These are phyloP conservation scores for Kwoniella mangroviensis DNA, from an alignment of 768 basidiomycete species.

Conservation along the genomic window DNA sequence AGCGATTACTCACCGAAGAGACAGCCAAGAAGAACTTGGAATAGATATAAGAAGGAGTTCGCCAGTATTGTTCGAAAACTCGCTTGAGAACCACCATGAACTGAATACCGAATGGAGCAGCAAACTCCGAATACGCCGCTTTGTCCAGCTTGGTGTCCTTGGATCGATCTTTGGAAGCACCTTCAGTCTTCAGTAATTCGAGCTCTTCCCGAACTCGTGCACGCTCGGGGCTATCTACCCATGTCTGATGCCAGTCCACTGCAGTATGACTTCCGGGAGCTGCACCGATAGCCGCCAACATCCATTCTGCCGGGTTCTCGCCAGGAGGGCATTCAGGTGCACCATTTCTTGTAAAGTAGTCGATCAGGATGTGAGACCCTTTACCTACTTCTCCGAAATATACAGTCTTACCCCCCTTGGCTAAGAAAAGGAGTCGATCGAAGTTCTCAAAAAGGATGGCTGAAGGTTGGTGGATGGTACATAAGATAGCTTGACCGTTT, in stretches of 20 bases:
- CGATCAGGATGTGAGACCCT: constrained; percentile 69
- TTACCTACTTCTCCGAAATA: constrained; percentile 88
- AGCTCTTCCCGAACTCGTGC: constrained; percentile 64
- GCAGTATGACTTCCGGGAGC: constrained; percentile 66
- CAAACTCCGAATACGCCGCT: constrained; percentile 44
- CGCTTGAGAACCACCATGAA: constrained; percentile 48
- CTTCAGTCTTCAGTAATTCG: constrained; percentile 61
- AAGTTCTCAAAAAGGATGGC: constrained; percentile 85
- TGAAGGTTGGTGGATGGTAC: constrained; percentile 64
- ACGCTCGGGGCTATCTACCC: constrained; percentile 66
- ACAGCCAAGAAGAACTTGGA: constrained; percentile 56
- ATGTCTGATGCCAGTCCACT: constrained; percentile 69
- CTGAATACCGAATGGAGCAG: constrained; percentile 46
- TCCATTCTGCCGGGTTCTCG: constrained; percentile 68
- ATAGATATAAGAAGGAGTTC: constrained; percentile 59
- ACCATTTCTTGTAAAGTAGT: constrained; percentile 77
- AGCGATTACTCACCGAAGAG: constrained; percentile 31
- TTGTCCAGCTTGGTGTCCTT: constrained; percentile 58
- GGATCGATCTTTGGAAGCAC: constrained; percentile 47
- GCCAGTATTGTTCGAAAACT: constrained; percentile 59
- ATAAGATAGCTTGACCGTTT: constrained; percentile 60
- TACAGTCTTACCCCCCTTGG: constrained; percentile 85
- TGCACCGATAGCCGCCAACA: constrained; percentile 82
- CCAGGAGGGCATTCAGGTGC: constrained; percentile 70
- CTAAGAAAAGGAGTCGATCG: constrained; percentile 64